A percentile compares a stretch with the other conserved stretches of the same genome.
Conservation (phyloP, 257 asterid genomes). For the Apocynum venetum region DNA sequence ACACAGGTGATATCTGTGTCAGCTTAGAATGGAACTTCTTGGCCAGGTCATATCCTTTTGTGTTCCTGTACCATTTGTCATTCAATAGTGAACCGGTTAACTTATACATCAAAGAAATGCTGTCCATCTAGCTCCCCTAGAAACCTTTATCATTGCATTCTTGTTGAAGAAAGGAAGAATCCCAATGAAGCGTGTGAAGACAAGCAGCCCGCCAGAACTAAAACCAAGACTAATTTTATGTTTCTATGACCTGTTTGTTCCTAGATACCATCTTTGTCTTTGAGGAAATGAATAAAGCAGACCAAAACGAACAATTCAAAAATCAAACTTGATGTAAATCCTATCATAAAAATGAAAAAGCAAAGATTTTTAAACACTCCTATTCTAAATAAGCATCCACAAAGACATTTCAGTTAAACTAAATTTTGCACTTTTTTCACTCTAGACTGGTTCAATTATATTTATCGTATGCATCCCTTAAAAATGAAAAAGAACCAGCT, state of each 20-base stretch:
- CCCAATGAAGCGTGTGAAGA: background rate
- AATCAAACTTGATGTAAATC: background rate
- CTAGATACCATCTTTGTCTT: no score
- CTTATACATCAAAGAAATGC: background rate
- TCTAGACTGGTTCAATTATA: background rate
- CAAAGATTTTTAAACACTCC: background rate
- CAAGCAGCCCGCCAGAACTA: background rate
- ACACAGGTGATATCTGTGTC: conserved; percentile 89
- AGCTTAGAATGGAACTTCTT: conserved; percentile 73
- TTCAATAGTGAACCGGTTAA: conserved; percentile 7
- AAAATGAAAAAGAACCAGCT: background rate
- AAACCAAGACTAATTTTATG: background rate
- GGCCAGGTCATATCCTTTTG: conserved; percentile 84
- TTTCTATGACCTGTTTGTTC: background rate
- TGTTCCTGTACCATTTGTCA: conserved; percentile 59
- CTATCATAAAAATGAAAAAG: background rate
- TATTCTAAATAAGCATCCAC: background rate
- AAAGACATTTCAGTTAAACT: background rate
- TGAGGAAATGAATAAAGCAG: background rate
- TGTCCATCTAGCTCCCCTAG: background rate
- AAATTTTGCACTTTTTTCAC: background rate
- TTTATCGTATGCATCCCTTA: background rate
- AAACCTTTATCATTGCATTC: no score
- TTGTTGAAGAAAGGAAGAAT: background rate
- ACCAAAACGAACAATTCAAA: background rate